Percentiles rank a stretch among this genome's conserved stretches.
Conservation (phyloP, 768 basidiomycete genomes). For the Baorangia bicolor region DNA sequence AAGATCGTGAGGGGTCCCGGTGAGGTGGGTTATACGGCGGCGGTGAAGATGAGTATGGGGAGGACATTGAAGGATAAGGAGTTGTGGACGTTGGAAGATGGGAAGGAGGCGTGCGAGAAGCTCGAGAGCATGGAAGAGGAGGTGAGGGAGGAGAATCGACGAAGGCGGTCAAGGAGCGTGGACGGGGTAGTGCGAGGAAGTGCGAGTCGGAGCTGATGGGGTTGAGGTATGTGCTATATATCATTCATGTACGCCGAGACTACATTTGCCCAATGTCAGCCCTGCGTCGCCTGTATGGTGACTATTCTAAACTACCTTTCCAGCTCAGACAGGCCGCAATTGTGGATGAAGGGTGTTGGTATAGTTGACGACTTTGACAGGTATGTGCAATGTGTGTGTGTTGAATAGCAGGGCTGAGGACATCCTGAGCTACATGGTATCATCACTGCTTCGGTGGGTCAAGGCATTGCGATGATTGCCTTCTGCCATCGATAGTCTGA, state of each 20-base stretch:
- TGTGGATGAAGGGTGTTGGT: too few species aligned
- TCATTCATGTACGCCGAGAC: not conserved
- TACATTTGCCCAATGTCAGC: not conserved
- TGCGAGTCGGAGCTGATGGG: not conserved
- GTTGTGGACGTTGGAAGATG: conserved; percentile 36
- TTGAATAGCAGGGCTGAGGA: too few species aligned
- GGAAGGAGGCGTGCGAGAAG: conserved; percentile 23
- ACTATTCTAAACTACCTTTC: too few species aligned
- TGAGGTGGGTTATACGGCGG: conserved; percentile 71
- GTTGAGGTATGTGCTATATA: conserved; percentile 1
- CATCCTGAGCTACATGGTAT: too few species aligned
- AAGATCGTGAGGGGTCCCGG: conserved; percentile 49
- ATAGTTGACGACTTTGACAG: too few species aligned
- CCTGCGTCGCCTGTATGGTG: not conserved
- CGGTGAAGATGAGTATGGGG: conserved; percentile 56
- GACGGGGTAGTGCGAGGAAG: not conserved
- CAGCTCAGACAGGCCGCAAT: too few species aligned
- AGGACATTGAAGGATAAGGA: conserved; percentile 42
- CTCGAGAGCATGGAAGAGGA: conserved; percentile 28
- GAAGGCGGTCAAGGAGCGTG: conserved; percentile 2
- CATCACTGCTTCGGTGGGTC: too few species aligned
- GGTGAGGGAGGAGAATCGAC: conserved; percentile 33
- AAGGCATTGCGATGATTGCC: too few species aligned
- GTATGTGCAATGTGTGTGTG: too few species aligned
- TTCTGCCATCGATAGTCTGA: too few species aligned